Evolutionary conservation across 1,284 basidiomycete genomes (phyloP).

Genomic region (Fereydounia khargensis): DNA sequence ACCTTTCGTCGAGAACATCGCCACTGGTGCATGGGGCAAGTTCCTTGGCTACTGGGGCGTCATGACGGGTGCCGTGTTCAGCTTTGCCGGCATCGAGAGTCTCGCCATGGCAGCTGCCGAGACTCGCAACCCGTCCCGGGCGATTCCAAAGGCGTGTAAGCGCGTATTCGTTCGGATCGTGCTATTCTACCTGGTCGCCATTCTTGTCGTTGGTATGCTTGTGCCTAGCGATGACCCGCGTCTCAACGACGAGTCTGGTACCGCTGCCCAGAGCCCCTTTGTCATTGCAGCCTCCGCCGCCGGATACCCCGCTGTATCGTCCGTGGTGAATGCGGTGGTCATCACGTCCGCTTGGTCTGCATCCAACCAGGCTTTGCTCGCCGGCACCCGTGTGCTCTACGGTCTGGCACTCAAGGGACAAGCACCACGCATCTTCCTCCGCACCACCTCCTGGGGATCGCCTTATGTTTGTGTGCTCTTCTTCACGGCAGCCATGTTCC

Average conservation of each 20-base stretch:
- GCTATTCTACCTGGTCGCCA: constrained; percentile 63
- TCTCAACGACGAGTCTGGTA: constrained; percentile 25
- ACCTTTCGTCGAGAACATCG: constrained; percentile 56
- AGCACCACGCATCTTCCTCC: constrained; percentile 72
- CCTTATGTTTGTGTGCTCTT: constrained; percentile 72
- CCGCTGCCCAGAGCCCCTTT: constrained; percentile 31
- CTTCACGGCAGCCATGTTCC: constrained; percentile 67
- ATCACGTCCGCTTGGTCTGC: constrained; percentile 81
- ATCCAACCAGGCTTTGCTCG: constrained; percentile 77
- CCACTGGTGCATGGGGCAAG: constrained; percentile 65
- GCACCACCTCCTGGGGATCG: constrained; percentile 69
- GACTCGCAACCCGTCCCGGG: constrained; percentile 28
- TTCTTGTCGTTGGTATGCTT: constrained; percentile 70
- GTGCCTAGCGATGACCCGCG: constrained; percentile 64
- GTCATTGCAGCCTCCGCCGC: constrained; percentile 55
- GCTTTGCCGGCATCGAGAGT: constrained; percentile 74
- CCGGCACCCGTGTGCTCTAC: constrained; percentile 71
- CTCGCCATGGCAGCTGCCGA: constrained; percentile 41
- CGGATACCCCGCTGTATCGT: constrained; percentile 58
- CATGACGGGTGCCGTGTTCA: constrained; percentile 68
- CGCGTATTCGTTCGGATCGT: constrained; percentile 72
- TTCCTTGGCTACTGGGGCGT: constrained; percentile 54
- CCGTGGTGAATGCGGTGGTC: constrained; percentile 71
- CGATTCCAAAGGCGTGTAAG: constrained; percentile 54
- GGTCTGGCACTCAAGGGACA: constrained; percentile 73